Base-by-base conservation (phyloP, 2,329 filamentous ascomycete species). In the Stemphylium beticola region DNA sequence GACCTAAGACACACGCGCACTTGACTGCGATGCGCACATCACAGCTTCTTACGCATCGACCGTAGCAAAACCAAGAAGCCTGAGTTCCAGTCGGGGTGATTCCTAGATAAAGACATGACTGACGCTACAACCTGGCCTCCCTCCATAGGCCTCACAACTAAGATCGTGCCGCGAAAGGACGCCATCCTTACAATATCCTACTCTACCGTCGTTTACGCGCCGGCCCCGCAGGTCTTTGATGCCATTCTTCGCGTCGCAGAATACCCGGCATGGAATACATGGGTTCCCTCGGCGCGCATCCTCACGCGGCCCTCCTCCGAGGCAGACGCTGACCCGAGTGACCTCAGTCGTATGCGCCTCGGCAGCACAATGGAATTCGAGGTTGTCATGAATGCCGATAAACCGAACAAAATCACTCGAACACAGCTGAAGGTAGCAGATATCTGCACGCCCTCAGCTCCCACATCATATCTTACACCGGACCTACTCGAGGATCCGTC, bases 191-290 rank as follows among this genome's bases (percentile, higher is more conserved):
- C 39, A 31, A 9, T 58, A 2, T 18, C 53, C 15, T 44, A 57
- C 49, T 53, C 60, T 2, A 54, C 49, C 11, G 17, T 12, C 18
- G 49, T 62, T 10, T 44, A 29, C 12, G 64, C 64, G 7, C 63
- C 64, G 2, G 64, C 64, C 11, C 37, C 58, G 6, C 54, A 60
- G n/a, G 56, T 67, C 22, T 65, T 67, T 24, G 48, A 57, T 10
- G 49, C 58, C 7, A 15, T 67, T n/a, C 44, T 66, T 3, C 54
- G 56, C 42, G 50, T 50, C 2, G 53, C 56, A 3, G 53, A 61
- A 11, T 67, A 66, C n/a, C 24, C 53, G 3, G 29, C 52, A 11
- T 67, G 64, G 64, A 64, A 62, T 34, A 63, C 62, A 0, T 66
- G 63, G 47, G 57, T 67, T 10, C 64, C 62, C 2, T 38, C 34